Evolutionary conservation across 1,284 basidiomycete genomes (phyloP).

Genomic region (Boletellus deceptivus): DNA sequence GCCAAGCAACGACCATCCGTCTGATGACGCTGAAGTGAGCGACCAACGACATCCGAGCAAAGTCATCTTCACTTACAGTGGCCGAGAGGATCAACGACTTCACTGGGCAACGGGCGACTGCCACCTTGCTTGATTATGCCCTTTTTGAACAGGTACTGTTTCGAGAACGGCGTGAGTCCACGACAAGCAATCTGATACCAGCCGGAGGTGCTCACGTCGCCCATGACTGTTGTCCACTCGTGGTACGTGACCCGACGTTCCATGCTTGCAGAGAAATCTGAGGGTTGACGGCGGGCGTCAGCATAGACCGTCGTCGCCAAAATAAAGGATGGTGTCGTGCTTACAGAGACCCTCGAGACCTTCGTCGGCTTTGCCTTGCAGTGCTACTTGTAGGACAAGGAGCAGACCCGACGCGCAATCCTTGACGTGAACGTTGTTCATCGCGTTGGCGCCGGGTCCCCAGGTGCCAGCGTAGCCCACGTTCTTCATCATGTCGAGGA

Average conservation of each 20-base stretch:
- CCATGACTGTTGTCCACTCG: constrained; percentile 34
- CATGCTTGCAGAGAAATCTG: constrained; percentile 27
- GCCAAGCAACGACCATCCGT: constrained; percentile 40
- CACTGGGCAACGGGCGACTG: constrained; percentile 33
- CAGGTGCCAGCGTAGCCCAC: constrained; percentile 39
- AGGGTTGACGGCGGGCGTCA: constrained; percentile 3
- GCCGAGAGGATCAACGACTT: constrained; percentile 36
- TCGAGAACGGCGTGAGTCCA: neutral
- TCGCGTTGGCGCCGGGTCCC: constrained; percentile 39
- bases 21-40: constrained; percentile 21
- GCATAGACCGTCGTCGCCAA: neutral
- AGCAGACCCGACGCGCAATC: constrained; percentile 36
- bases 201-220: constrained; percentile 32
- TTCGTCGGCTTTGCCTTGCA: constrained; percentile 40
- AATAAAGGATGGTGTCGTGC: neutral
- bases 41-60: neutral
- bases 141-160: constrained; percentile 36
- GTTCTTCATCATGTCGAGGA: constrained; percentile 32
- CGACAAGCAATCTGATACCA: neutral
- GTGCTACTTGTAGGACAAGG: constrained; percentile 36
- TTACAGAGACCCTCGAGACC: constrained; percentile 40
- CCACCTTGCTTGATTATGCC: constrained; percentile 37
- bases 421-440: constrained; percentile 40
- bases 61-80: constrained; percentile 31
- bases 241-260: constrained; percentile 26